These are phyloP conservation scores for Mucor saturninus DNA, from an alignment of 371 early-diverging fungal species.

Conservation along the genomic window DNA sequence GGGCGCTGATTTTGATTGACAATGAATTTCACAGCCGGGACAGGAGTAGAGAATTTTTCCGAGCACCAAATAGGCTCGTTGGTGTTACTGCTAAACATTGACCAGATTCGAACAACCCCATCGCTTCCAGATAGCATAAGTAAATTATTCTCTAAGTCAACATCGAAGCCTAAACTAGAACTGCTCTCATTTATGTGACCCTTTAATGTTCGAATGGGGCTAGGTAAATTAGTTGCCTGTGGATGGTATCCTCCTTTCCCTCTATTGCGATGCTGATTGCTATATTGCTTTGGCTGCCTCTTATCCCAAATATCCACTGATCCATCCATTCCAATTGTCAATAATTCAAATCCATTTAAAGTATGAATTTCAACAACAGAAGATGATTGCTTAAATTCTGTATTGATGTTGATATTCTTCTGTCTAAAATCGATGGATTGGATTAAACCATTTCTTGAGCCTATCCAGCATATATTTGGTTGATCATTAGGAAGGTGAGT, in stretches of 20 bases:
- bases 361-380: constrained; percentile 27
- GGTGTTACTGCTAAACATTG: constrained; percentile 7
- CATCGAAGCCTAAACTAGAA: constrained; percentile 28
- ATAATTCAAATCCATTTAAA: constrained; percentile 15
- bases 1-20: background rate
- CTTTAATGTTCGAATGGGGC: constrained; percentile 23
- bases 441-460: constrained; percentile 30
- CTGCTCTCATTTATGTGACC: constrained; percentile 31
- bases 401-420: background rate
- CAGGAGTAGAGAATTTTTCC: constrained; percentile 13
- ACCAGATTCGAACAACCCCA: constrained; percentile 36
- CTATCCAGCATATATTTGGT: constrained; percentile 23
- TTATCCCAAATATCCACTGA: constrained; percentile 35
- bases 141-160: constrained; percentile 21
- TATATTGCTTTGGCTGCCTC: constrained; percentile 8
- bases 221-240: background rate
- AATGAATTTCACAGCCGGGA: constrained; percentile 31
- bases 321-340: constrained; percentile 28
- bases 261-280: background rate
- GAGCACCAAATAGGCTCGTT: constrained; percentile 35
- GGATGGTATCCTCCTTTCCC: background rate
- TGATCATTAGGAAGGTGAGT: constrained; percentile 1
- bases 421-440: constrained; percentile 16
- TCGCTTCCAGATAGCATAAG: constrained; percentile 29
- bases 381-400: constrained; percentile 13